Evolutionary conservation across 2,329 filamentous ascomycete genomes (phyloP), one percentile per base, ranked within the genome.

Genomic region (Trichophaea hybrida): DNA sequence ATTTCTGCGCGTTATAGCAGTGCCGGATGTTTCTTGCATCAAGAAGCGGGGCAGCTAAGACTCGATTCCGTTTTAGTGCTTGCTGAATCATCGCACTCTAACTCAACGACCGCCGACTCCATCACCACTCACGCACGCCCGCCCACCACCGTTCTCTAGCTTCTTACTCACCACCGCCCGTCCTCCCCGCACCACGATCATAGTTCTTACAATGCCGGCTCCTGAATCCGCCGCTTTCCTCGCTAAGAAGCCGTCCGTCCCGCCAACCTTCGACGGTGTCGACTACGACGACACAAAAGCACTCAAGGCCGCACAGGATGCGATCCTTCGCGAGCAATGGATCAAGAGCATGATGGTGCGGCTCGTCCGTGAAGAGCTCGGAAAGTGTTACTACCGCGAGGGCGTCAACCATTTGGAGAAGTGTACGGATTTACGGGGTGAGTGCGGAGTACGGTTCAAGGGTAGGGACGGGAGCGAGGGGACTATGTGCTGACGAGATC

Each of bases 371-470:
- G 85, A 91, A 72, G 87, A 93, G 77, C 76, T 93, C 75, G 79
- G 83, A 73, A 91, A 88, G 76, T 93, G 87, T 77, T 93, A 93
- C 74, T 81, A 82, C 73, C 78, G 81, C 67, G 85, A 93, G 74
- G 88, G 87, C 59, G 85, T 90, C 66, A 93, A 93, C 73, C 87
- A 93, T 72, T 74, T 93, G 72, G 87, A 91, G 78, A 93, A 91
- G 75, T 93, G 87, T 73, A 86, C 86, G 66, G 76, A 80, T 69
- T 73, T 91, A 74, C 79, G 87, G 85, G 86, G 87, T 93, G 72
- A 78, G 84, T 75, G 55, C 48, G 37, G 68, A 12, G 40, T 13
- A 12, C 24, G 24, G n/a, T 12, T 6, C 13, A 33, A 17, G 38
- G 38, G 38, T 4, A 15, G 38, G 38, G 38, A 12, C 5, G 8